Evolutionary conservation across 345 rosid species (phyloP), one percentile per base, ranked within the genome.

Genomic region (Rubroshorea leprosula): DNA sequence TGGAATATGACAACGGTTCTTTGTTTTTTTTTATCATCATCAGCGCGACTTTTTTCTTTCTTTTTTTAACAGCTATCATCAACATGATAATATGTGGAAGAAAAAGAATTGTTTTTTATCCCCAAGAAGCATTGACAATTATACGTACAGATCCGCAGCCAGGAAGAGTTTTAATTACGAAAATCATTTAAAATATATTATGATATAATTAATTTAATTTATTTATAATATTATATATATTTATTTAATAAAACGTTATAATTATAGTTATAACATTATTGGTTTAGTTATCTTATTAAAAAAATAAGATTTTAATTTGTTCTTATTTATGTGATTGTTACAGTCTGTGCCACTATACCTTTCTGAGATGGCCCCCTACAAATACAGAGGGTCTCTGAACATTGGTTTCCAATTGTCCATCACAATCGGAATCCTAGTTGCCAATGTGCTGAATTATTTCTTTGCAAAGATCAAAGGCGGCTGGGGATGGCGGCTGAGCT

Each of bases 331-430:
- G 0, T 41, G 11, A 62, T 56, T 56, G 43, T 60, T 71, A 64
- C 96, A 93, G 97, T 63, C 96, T 6, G 99, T 90, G 69, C 99
- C 99, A 47, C 85, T 93, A 2, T 93, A 93, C 72, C 80, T 93
- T 15, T 93, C 99, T 0, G 99, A 93, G 72, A 87, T 87, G 99
- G 95, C 99, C 19, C 99, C 99, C 0, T 90, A 93, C 92, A 87
- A 53, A 71, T 93, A 55, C 78, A 87, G 99, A 73, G 97, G 97
- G 61, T 79, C 95, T 5, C 60, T 93, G 39, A 93, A 93, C 84
- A 87, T 87, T 3, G 96, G 96, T 6, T 93, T 93, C 70, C 99
- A 93, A 43, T 62, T 93, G 14, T 89, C 97, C 2, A 93, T 93
- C 73, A 93, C 99, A 11, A 23, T 90, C 25, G 99, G 97, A 0